Evolutionary conservation across 306 rosid genomes (phyloP).

Genomic region (Acacia confusa): DNA sequence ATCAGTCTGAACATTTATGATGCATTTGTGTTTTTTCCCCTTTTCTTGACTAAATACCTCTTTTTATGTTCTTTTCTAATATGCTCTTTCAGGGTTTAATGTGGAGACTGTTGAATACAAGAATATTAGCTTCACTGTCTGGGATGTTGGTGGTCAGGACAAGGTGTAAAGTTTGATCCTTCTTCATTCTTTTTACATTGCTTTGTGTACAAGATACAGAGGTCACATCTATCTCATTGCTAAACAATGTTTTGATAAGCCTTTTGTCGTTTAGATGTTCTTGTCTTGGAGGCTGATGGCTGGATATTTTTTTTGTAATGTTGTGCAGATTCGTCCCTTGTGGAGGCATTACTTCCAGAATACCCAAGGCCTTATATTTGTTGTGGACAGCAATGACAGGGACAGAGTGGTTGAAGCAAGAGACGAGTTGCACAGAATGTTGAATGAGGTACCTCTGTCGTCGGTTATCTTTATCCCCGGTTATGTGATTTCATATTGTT

Average conservation of each 20-base stretch:
- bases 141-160: constrained; percentile 93
- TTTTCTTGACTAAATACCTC: neutral
- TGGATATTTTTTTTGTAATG: neutral
- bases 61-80: neutral
- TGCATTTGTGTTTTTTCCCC: neutral
- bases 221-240: neutral
- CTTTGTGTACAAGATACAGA: neutral
- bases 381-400: constrained; percentile 87
- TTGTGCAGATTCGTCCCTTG: constrained; percentile 76
- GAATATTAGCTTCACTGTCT: constrained; percentile 83
- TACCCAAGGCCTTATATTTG: constrained; percentile 83
- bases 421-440: constrained; percentile 83
- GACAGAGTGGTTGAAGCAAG: constrained; percentile 87
- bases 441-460: constrained; percentile 63
- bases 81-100: constrained; percentile 56
- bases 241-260: neutral
- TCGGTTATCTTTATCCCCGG: constrained; percentile 9
- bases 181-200: neutral
- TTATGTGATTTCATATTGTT: neutral
- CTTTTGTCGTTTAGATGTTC: neutral
- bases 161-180: constrained; percentile 52
- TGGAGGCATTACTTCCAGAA: constrained; percentile 93
- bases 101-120: constrained; percentile 85
- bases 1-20: neutral
- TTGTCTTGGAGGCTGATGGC: neutral